Evolutionary conservation across 2,329 filamentous ascomycete genomes (phyloP).

Genomic region (Pseudogymnoascus verrucosus): DNA sequence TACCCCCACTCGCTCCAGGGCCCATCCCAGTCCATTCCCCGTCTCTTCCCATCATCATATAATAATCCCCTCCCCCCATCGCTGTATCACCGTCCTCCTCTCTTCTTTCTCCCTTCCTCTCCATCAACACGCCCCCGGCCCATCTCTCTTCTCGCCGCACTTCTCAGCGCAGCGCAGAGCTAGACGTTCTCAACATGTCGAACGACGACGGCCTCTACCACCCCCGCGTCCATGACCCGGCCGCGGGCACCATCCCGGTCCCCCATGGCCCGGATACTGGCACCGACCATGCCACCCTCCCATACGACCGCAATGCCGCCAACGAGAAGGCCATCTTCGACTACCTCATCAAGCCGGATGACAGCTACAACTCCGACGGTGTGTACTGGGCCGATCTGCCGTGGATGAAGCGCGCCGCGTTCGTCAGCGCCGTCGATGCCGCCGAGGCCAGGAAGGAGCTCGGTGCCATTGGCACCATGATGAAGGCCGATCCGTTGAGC

Average conservation of each 20-base stretch:
- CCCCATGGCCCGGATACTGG: conserved; percentile 28
- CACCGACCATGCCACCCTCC: conserved; percentile 19
- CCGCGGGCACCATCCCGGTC: conserved; percentile 20
- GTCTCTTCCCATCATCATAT: neutral
- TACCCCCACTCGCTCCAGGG: neutral
- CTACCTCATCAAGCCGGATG: conserved; percentile 76
- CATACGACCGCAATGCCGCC: conserved; percentile 13
- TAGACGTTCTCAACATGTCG: neutral
- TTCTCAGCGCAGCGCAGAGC: neutral
- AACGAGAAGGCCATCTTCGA: conserved; percentile 59
- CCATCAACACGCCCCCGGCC: neutral
- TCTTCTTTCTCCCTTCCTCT: neutral
- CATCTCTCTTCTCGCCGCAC: neutral
- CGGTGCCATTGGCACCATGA: conserved; percentile 61
- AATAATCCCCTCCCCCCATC: neutral
- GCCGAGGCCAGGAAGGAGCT: conserved; percentile 64
- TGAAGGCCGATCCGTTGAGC: conserved; percentile 77
- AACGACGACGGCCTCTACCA: conserved; percentile 17
- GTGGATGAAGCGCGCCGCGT: conserved; percentile 58
- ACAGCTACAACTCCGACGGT: conserved; percentile 75
- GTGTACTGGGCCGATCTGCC: conserved; percentile 91
- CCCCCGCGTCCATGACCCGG: conserved; percentile 22
- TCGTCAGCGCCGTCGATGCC: conserved; percentile 67
- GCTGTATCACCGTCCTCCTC: neutral
- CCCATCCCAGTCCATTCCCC: neutral